These are phyloP conservation scores for Trichoderma guizhouense DNA, from an alignment of 2,329 filamentous ascomycete genomes.

Conservation along the genomic window DNA sequence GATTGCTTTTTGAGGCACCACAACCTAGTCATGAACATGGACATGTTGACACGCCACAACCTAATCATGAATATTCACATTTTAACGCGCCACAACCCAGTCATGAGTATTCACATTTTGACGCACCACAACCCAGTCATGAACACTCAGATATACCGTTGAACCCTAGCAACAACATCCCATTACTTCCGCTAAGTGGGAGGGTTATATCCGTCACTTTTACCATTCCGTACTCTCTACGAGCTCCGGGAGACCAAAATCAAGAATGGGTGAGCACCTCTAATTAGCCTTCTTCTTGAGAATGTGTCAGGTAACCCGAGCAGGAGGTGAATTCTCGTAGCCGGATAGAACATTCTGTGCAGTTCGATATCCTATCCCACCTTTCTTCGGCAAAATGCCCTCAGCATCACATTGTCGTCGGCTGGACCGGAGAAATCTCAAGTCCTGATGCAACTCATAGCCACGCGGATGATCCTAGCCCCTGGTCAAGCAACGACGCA, in stretches of 20 bases:
- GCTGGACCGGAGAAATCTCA: background rate
- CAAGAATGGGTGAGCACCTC: background rate
- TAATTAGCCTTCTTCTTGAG: background rate
- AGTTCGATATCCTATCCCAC: background rate
- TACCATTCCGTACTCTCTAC: background rate
- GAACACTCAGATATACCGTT: background rate
- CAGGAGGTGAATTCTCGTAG: background rate
- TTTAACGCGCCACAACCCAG: background rate
- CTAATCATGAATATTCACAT: background rate
- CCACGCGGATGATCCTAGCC: background rate
- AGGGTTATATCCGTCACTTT: background rate
- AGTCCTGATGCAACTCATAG: background rate
- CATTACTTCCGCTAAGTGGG: background rate
- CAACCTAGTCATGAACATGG: background rate
- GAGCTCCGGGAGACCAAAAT: background rate
- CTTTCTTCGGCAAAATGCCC: background rate
- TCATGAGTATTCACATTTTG: background rate
- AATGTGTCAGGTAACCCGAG: background rate
- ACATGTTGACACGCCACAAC: background rate
- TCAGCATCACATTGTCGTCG: background rate
- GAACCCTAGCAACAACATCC: background rate
- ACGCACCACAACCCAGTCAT: background rate
- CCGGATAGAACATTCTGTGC: background rate
- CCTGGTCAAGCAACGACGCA: background rate
- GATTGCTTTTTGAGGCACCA: background rate